Percentiles rank a stretch among this genome's conserved stretches.
Conservation (phyloP, 192 early-diverging fungal genomes). For the Entomortierella chlamydospora region DNA sequence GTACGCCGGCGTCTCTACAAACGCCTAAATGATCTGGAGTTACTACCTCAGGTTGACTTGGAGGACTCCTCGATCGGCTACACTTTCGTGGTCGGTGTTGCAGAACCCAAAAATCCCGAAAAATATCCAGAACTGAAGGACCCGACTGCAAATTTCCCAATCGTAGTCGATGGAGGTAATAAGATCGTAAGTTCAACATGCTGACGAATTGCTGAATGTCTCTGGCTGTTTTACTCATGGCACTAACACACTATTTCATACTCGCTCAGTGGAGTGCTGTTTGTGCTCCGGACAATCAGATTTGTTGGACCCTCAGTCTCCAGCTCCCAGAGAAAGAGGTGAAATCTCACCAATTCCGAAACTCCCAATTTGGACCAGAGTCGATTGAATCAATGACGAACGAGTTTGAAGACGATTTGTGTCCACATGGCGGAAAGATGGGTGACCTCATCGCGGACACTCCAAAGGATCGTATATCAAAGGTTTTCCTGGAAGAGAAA, state of each 20-base stretch:
- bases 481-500: too few relatives aligned
- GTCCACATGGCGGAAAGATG: neutral
- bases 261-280: slow-evolving; percentile 9
- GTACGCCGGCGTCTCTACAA: neutral
- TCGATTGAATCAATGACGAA: neutral
- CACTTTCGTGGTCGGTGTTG: neutral
- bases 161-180: neutral
- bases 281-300: slow-evolving; percentile 9
- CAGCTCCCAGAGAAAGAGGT: neutral
- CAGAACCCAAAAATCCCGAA: neutral
- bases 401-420: neutral
- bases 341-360: neutral
- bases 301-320: slow-evolving; percentile 6
- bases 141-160: neutral
- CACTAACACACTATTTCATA: too few relatives aligned
- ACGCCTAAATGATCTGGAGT: neutral
- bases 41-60: neutral
- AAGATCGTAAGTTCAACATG: neutral
- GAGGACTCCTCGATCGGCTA: neutral
- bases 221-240: too few relatives aligned
- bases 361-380: slow-evolving; percentile 8
- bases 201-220: too few relatives aligned
- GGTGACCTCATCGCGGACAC: neutral
- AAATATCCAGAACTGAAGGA: slow-evolving; percentile 2
- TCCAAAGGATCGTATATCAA: too few relatives aligned